Base-by-base conservation (phyloP, 208 protist genomes). In the Sergeia podlipaevii region DNA sequence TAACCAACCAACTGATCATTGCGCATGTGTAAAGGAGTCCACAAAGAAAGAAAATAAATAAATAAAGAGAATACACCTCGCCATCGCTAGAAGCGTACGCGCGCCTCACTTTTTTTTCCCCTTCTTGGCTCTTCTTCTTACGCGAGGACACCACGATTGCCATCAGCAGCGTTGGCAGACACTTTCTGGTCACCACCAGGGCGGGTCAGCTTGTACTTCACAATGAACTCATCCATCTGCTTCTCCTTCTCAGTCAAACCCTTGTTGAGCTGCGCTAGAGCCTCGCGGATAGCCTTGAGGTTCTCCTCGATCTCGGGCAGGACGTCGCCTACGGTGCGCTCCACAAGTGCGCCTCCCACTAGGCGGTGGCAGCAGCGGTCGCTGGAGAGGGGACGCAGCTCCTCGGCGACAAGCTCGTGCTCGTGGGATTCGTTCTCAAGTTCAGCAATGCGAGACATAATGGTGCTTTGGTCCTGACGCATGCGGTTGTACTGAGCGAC, bases 251-350 rank as follows among this genome's bases (percentile, higher is more conserved):
- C 73, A 46, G 57, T 73, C 29, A 93, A 63, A 8, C 67, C 70
- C 53, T 89, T 89, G 46, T 83, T 91, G 11, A 93, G 71, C 52
- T 89, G 60, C n/a, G 49, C 62, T 24, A 96, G 49, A 4, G 81
- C 72, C 27, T 80, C 68, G 47, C 77, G 72, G 50, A 97, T 91
- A 56, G 67, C 71, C 20, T 77, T 66, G 17, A 90, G 61, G 62
- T 96, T 97, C 45, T 87, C 69, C 76, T 96, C 74, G n/a, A 99
- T 81, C 43, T 95, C 91, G 10, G 96, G 97, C 24, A 98, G 66
- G 26, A 97, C 89, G 51, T 98, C 95, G 11, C 76, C 94, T 0
- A 97, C 95, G 5, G 88, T 98, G 55, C 91, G 85, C 71, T 99
- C 94, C 34, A 97, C 82, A 8, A 99, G 80, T 24, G 97, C 96